Evolutionary conservation across 192 early-diverging fungal genomes (phyloP).

Genomic region (Ramicandelaber brevisporus): DNA sequence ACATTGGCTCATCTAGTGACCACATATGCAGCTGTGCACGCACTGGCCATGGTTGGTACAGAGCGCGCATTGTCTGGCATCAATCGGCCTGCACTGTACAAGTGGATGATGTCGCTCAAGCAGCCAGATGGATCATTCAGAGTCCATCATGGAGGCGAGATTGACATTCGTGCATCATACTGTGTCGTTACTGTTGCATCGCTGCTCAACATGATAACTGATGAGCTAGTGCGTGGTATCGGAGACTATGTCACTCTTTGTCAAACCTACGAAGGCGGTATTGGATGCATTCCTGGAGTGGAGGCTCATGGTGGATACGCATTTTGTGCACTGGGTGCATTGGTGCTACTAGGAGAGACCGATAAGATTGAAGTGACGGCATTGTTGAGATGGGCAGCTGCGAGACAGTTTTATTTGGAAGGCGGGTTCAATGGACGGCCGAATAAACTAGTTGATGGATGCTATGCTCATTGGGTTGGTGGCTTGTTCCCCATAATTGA

Average conservation of each 20-base stretch:
- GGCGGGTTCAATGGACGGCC: conserved; percentile 89
- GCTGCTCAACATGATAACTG: conserved; percentile 60
- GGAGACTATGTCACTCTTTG: conserved; percentile 46
- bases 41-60: too few relatives aligned
- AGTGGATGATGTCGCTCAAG: conserved; percentile 64
- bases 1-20: too few relatives aligned
- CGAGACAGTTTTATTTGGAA: conserved; percentile 68
- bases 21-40: too few relatives aligned
- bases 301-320: conserved; percentile 95
- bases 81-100: too few relatives aligned
- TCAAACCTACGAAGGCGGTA: conserved; percentile 87
- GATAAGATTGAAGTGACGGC: conserved; percentile 32
- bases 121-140: conserved; percentile 66
- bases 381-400: conserved; percentile 39
- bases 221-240: conserved; percentile 34
- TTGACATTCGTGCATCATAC: conserved; percentile 73
- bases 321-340: conserved; percentile 71
- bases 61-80: too few relatives aligned
- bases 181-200: conserved; percentile 58
- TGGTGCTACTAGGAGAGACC: conserved; percentile 43
- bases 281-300: conserved; percentile 50
- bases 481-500: conserved; percentile 48
- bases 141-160: conserved; percentile 81
- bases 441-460: conserved; percentile 96
- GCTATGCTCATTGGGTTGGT: conserved; percentile 93